Conservation (phyloP, 139 green algal genomes). For the Chlorella ohadii region DNA sequence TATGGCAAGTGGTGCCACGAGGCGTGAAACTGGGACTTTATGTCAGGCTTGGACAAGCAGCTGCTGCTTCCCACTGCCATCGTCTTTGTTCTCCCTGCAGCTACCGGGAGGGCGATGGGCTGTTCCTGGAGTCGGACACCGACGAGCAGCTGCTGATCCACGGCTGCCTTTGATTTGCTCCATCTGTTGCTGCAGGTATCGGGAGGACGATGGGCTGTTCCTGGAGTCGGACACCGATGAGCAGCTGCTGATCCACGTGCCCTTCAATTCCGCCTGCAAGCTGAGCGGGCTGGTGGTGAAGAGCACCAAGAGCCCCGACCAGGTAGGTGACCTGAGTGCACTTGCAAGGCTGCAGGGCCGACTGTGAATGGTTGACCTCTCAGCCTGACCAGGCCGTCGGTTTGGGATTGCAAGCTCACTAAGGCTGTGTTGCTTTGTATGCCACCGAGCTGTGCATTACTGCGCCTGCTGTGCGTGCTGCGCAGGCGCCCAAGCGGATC, state of each 20-base stretch:
- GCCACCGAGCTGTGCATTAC: not conserved
- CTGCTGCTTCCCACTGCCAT: too few species aligned
- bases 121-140: too few species aligned
- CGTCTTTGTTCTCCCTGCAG: too few species aligned
- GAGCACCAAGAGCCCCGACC: conserved; percentile 30
- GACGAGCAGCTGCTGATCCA: not conserved
- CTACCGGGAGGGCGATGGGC: too few species aligned
- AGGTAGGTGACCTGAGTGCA: conserved; percentile 10
- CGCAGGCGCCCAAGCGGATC: conserved; percentile 65
- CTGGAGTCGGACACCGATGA: conserved; percentile 88
- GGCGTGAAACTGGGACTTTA: too few species aligned
- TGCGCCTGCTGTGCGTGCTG: not conserved
- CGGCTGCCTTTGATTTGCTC: not conserved
- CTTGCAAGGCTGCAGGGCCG: too few species aligned
- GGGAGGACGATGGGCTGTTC: conserved; percentile 77
- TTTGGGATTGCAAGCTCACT: too few species aligned
- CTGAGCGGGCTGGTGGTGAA: conserved; percentile 79
- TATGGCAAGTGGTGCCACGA: too few species aligned
- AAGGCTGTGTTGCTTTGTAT: too few species aligned
- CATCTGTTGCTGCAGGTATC: conserved; percentile 56
- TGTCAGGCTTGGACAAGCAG: too few species aligned
- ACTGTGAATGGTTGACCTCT: too few species aligned
- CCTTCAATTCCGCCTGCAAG: conserved; percentile 78
- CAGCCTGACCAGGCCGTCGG: too few species aligned
- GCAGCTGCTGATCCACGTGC: conserved; percentile 85